These are phyloP conservation scores for Graphium sp. DNA, from an alignment of 2,329 filamentous ascomycete species.

Conservation along the genomic window DNA sequence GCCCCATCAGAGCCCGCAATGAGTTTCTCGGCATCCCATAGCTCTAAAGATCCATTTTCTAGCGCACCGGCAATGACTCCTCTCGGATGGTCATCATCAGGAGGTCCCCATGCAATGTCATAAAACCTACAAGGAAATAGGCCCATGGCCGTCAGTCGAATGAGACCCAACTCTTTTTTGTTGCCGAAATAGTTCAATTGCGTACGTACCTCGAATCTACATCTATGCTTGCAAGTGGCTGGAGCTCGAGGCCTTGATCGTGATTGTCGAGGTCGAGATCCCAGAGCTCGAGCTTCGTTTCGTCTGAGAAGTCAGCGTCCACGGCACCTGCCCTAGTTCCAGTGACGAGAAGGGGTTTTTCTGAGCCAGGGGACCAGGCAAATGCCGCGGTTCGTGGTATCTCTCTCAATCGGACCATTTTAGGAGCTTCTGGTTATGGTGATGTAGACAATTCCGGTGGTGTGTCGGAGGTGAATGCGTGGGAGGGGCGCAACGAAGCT, in stretches of 20 bases:
- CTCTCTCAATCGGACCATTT: conserved; percentile 92
- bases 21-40: conserved; percentile 76
- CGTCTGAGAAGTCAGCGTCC: conserved; percentile 92
- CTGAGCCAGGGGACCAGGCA: conserved; percentile 78
- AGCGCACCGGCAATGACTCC: conserved; percentile 91
- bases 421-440: conserved; percentile 10
- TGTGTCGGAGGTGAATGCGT: no score
- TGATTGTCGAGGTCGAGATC: conserved; percentile 70
- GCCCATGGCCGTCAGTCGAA: no score
- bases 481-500: no score
- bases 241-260: conserved; percentile 64
- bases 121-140: conserved; percentile 54
- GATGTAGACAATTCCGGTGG: no score
- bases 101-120: conserved; percentile 85
- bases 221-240: conserved; percentile 67
- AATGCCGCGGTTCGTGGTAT: conserved; percentile 94
- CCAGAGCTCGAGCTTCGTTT: conserved; percentile 94
- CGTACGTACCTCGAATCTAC: conserved; percentile 68
- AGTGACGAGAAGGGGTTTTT: conserved; percentile 71
- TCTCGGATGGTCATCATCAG: conserved; percentile 58
- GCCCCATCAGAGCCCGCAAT: conserved; percentile 46
- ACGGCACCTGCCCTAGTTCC: conserved; percentile 91
- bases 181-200: no score
- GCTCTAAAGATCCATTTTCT: conserved; percentile 81
- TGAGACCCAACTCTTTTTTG: no score